Base-by-base conservation (phyloP, 2,329 filamentous ascomycete species). In the Taxawa tesnikishii region DNA sequence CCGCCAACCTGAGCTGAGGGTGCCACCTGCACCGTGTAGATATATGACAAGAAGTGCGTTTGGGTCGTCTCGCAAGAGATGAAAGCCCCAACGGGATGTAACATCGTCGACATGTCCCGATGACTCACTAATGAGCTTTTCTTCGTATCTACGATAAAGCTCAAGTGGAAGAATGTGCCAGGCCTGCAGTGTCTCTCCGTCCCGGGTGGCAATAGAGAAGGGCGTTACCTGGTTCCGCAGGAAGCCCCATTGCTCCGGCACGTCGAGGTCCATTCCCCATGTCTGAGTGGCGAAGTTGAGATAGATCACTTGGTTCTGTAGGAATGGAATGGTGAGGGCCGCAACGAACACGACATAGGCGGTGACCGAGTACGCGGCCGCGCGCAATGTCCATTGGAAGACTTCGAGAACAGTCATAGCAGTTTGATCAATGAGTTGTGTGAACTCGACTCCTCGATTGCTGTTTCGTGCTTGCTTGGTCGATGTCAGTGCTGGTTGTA, bases 1-100 rank as follows among this genome's bases (percentile, higher is more conserved):
- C 6, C 72, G 53, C 48, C 62, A 70, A 0, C 68, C 67, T 2
- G 67, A 73, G 1, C 58, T 72, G 5, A 76, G 50, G 0, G 68
- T 75, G 0, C 71, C 72, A 6, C 55, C 64, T 1, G 70, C 64
- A 4, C 71, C 72, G 37, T 77, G 70, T 9, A 76, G 54, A 52
- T 73, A 76, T 2, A 83, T 60, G 4, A 83, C 65, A 2, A 83
- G 58, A 15, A 68, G 67, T 6, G 75, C 67, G 10, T 73, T 61
- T 1, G 76, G 73, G 44, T 83, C 76, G 12, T 73, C 63, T 37
- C 61, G 68, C 2, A 84, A 57, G 2, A 83, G 56, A 16, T 60
- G 60, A 43, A 83, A 81, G 2, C 70, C 71, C 21, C 68, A 58
- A 0, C 69, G 69, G 10, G 61, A 47, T 3, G 66, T 68, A 34